Conservation (phyloP, 2,329 filamentous ascomycete species). For the Colletotrichum gloeosporioides region DNA sequence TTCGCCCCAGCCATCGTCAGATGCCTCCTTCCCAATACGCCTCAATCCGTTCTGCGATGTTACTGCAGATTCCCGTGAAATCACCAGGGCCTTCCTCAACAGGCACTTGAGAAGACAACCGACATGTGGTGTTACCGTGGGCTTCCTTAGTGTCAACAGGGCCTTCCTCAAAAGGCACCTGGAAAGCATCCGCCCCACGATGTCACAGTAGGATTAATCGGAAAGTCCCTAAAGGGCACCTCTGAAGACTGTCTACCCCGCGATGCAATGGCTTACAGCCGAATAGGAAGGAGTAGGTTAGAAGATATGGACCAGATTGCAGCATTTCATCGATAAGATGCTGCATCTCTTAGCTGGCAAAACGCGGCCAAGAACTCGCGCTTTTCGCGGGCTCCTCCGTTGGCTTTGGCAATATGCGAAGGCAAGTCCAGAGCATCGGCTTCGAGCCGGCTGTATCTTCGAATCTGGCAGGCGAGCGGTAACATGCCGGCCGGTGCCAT, state of each 20-base stretch:
- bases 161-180: conserved; percentile 11
- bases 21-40: conserved; percentile 15
- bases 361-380: not conserved
- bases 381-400: not conserved
- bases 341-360: not conserved
- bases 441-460: conserved; percentile 3
- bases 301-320: not conserved
- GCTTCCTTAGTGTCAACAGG: not conserved
- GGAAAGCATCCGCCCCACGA: not conserved
- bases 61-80: not conserved
- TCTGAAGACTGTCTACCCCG: not conserved
- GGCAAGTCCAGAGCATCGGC: not conserved
- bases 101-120: not conserved
- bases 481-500: not conserved
- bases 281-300: conserved; percentile 14
- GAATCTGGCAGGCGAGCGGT: not conserved
- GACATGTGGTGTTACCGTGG: not conserved
- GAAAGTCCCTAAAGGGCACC: not conserved
- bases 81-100: not conserved
- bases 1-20: not conserved
- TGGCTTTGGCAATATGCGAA: not conserved
- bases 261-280: not conserved
- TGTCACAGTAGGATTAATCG: not conserved
- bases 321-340: not conserved
- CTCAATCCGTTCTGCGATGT: not conserved